Evolutionary conservation across 2,329 filamentous ascomycete genomes (phyloP).

Genomic region (Gaeumannomyces sp.): DNA sequence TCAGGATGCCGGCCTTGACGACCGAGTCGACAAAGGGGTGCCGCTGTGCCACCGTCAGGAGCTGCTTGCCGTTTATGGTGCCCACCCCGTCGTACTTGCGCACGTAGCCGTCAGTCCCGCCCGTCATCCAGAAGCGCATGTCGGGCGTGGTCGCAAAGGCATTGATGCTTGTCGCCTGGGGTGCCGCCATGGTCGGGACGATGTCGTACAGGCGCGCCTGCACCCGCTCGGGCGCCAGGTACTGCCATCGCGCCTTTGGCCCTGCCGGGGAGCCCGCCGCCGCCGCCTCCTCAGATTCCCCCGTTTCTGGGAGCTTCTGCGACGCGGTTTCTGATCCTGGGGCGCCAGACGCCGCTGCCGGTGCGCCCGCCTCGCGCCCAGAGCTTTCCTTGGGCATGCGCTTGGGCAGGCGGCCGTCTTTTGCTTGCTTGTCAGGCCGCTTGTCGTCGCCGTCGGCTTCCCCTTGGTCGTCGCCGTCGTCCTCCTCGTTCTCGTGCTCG

Average conservation of each 20-base stretch:
- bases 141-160: conserved; percentile 87
- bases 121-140: conserved; percentile 90
- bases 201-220: conserved; percentile 85
- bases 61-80: conserved; percentile 89
- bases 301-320: conserved; percentile 3
- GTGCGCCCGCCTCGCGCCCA: conserved; percentile 3
- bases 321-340: background rate
- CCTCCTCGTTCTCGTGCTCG: conserved; percentile 24
- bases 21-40: conserved; percentile 98
- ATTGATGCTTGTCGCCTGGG: conserved; percentile 93
- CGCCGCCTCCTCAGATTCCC: conserved; percentile 23
- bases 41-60: conserved; percentile 87
- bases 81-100: conserved; percentile 94
- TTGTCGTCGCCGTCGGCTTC: background rate
- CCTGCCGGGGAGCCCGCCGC: conserved; percentile 22
- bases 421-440: conserved; percentile 11
- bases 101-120: conserved; percentile 91
- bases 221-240: conserved; percentile 67
- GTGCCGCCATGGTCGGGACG: conserved; percentile 92
- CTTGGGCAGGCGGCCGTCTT: conserved; percentile 1
- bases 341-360: background rate
- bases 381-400: background rate
- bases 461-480: conserved; percentile 22
- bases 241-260: conserved; percentile 37
- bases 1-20: conserved; percentile 84